A percentile compares a stretch with the other conserved stretches of the same genome.
Evolutionary conservation across 1,284 basidiomycete species (phyloP).

Genomic region (Agroathelia rolfsii): DNA sequence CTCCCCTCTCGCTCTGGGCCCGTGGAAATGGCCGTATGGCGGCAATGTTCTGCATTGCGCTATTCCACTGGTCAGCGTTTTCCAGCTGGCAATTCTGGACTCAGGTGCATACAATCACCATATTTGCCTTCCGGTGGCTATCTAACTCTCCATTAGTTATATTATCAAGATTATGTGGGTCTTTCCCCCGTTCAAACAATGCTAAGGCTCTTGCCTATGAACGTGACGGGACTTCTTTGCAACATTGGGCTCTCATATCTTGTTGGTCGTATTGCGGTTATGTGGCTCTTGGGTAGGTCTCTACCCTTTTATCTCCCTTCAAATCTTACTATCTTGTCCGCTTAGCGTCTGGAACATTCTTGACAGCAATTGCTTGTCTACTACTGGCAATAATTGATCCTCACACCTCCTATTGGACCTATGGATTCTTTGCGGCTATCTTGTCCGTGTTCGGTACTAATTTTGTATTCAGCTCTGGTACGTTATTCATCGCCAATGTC

Average conservation of each 20-base stretch:
- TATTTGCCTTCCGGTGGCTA: too few relatives aligned
- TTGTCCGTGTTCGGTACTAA: constrained; percentile 70
- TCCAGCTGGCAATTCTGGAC: constrained; percentile 37
- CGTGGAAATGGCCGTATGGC: constrained; percentile 53
- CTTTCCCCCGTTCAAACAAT: constrained; percentile 59
- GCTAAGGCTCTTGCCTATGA: constrained; percentile 71
- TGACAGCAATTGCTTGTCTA: constrained; percentile 57
- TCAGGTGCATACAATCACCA: too few relatives aligned
- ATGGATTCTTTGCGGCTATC: constrained; percentile 70
- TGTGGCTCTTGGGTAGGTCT: constrained; percentile 44
- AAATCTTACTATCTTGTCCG: background rate
- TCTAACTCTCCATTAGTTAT: too few relatives aligned
- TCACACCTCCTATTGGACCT: constrained; percentile 63
- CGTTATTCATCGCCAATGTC: constrained; percentile 69
- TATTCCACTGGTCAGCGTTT: constrained; percentile 57
- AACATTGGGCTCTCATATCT: constrained; percentile 61
- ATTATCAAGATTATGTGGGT: constrained; percentile 55
- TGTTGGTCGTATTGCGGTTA: constrained; percentile 44
- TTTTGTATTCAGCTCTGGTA: constrained; percentile 68
- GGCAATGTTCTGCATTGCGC: constrained; percentile 48
- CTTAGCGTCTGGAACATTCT: constrained; percentile 44
- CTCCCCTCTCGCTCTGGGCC: constrained; percentile 52
- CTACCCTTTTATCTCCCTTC: constrained; percentile 1
- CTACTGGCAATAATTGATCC: constrained; percentile 67
- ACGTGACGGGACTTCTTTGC: constrained; percentile 57